Base-by-base conservation (phyloP, 192 early-diverging fungal species). In the Coemansia sp. region DNA sequence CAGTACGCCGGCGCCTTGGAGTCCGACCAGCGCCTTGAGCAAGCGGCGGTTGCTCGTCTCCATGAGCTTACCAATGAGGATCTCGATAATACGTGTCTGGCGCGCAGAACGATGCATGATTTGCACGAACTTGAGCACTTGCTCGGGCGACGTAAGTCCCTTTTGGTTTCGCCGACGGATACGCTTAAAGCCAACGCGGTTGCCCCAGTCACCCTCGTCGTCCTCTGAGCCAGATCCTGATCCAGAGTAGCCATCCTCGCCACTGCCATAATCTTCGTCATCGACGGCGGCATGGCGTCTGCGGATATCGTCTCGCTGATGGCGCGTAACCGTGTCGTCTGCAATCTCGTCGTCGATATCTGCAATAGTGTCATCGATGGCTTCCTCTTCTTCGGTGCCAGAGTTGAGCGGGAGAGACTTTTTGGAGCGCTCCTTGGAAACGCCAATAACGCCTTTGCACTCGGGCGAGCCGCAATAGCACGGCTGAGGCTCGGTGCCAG, bases 401-500 rank as follows among this genome's bases (percentile, higher is more conserved):
- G 48, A 41, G 38, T 37, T 46, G 31, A 25, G 42, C 5, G 62
- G 62, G 21, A 55, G 55, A 2, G 44, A 42, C 45, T 60, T 61
- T 21, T 32, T 39, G 32, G 32, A 19, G 48, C 90, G 83, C 62
- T 89, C 87, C 75, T 91, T 90, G 57, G 85, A 74, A 2, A 94
- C 95, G 19, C 98, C 98, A 72, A 99, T 98, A 36, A 90, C 87
- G 5, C 96, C 96, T 62, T 88, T 90, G 74, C 98, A 99, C 46
- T 88, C 88, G 7, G 87, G 58, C 68, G 95, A 90, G 1, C 94
- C 95, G 71, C 98, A 99, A 69, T 89, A 95, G 74, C 98, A 99
- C 14, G 84, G 85, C 75, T 99, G 98, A 6, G 98, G 94, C 31
- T 90, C 87, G 12, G 90, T 82, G 88, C 95, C 64, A 12, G 81